A percentile compares a stretch with the other conserved stretches of the same genome.
Evolutionary conservation across 345 rosid species (phyloP).

Genomic region (Rhodamnia rubescens): DNA sequence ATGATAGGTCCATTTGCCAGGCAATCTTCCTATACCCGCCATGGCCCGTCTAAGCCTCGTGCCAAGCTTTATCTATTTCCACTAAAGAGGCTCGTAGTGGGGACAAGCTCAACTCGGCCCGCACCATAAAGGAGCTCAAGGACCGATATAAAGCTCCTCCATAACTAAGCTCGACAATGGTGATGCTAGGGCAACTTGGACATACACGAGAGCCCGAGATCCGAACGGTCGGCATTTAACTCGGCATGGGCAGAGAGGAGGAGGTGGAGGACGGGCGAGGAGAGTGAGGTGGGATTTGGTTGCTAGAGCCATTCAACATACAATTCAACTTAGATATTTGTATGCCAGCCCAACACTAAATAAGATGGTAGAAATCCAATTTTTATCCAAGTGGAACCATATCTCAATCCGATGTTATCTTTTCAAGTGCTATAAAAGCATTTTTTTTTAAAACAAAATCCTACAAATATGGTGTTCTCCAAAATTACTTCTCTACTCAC

Average conservation of each 20-base stretch:
- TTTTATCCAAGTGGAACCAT: rapidly evolving
- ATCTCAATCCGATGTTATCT: not conserved
- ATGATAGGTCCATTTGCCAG: too few relatives aligned
- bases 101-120: not conserved
- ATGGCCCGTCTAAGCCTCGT: not conserved
- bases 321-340: not conserved
- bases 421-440: not conserved
- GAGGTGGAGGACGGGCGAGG: not conserved
- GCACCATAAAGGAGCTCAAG: not conserved
- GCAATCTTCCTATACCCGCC: not conserved
- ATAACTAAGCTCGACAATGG: not conserved
- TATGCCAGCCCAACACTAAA: rapidly evolving
- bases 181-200: not conserved
- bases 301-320: not conserved
- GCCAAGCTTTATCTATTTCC: not conserved
- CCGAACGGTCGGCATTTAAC: not conserved
- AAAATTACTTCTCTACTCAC: not conserved
- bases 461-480: not conserved
- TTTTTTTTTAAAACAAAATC: not conserved
- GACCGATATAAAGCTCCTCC: not conserved
- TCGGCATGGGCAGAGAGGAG: not conserved
- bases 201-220: not conserved
- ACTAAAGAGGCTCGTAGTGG: not conserved
- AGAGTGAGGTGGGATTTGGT: not conserved
- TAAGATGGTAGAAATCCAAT: not conserved